These are phyloP conservation scores for Gonapodya prolifera DNA, from an alignment of 192 early-diverging fungal species.

Conservation along the genomic window DNA sequence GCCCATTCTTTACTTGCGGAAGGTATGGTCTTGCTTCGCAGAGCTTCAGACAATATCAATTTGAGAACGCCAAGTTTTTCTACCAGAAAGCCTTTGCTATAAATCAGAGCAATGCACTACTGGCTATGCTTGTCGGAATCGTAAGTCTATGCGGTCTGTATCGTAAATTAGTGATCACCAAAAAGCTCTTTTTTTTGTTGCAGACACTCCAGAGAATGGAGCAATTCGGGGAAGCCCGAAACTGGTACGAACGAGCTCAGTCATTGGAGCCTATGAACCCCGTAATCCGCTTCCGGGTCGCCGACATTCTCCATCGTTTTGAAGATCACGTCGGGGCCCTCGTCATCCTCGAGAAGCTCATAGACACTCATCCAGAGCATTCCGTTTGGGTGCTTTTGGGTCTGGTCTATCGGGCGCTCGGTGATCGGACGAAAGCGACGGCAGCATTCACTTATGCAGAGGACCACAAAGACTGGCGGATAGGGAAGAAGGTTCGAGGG, in stretches of 20 bases:
- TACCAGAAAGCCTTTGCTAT: constrained; percentile 58
- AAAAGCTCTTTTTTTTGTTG: background rate
- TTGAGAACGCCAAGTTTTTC: constrained; percentile 55
- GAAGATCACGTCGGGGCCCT: constrained; percentile 49
- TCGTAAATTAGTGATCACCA: background rate
- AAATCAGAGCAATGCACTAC: constrained; percentile 56
- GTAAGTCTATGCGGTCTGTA: constrained; percentile 25
- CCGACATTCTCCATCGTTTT: constrained; percentile 44
- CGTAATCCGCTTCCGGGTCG: constrained; percentile 55
- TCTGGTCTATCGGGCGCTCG: constrained; percentile 34
- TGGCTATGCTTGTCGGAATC: constrained; percentile 58
- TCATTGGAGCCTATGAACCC: constrained; percentile 30
- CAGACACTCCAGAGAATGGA: constrained; percentile 42
- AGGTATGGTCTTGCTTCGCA: constrained; percentile 69
- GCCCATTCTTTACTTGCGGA: constrained; percentile 3
- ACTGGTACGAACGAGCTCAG: constrained; percentile 47
- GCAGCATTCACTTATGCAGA: constrained; percentile 48
- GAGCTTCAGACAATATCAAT: constrained; percentile 59
- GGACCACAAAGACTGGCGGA: constrained; percentile 35
- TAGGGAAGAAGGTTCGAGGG: constrained; percentile 24
- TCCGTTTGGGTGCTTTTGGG: constrained; percentile 54
- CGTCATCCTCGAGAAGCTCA: constrained; percentile 43
- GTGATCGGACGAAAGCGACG: constrained; percentile 34
- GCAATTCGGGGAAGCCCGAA: constrained; percentile 35
- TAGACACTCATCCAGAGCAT: constrained; percentile 30